These are phyloP conservation scores for Symbiodinium natans DNA, from an alignment of 73 alveolate species.

Conservation along the genomic window DNA sequence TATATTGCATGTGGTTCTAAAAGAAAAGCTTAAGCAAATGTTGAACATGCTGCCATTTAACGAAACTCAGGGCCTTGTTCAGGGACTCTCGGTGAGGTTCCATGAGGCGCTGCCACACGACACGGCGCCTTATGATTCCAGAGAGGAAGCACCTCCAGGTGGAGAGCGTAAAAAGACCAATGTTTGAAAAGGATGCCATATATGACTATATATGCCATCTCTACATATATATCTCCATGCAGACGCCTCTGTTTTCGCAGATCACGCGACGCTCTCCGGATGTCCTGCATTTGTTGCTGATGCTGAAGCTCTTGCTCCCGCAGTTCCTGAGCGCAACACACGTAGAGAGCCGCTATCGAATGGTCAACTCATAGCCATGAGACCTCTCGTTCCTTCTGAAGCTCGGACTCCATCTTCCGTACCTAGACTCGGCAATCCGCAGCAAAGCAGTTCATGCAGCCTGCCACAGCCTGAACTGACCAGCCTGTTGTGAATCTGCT, in stretches of 20 bases:
- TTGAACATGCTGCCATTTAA: not conserved
- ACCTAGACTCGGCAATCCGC: slow-evolving; percentile 1
- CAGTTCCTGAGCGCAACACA: slow-evolving; percentile 19
- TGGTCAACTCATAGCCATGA: not conserved
- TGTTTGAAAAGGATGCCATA: too few species aligned
- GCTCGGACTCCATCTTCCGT: slow-evolving; percentile 74
- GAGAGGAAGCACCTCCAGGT: slow-evolving; percentile 71
- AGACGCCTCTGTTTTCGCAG: slow-evolving; percentile 50
- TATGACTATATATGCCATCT: too few species aligned
- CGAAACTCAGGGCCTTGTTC: slow-evolving; percentile 25
- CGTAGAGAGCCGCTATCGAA: not conserved
- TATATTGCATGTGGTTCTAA: too few species aligned
- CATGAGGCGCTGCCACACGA: slow-evolving; percentile 76
- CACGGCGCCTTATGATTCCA: slow-evolving; percentile 55
- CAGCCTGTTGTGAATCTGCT: slow-evolving; percentile 52
- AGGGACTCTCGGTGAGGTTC: slow-evolving; percentile 81
- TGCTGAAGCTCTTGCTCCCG: slow-evolving; percentile 29
- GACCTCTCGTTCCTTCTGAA: slow-evolving; percentile 83
- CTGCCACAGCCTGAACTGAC: not conserved
- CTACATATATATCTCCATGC: too few species aligned
- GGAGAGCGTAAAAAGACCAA: too few species aligned
- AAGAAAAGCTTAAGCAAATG: too few species aligned
- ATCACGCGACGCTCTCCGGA: slow-evolving; percentile 39
- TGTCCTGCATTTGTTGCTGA: slow-evolving; percentile 71
- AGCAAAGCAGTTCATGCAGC: not conserved